These are phyloP conservation scores for Lachnellula cervina DNA, from an alignment of 2,329 filamentous ascomycete species.

Conservation along the genomic window DNA sequence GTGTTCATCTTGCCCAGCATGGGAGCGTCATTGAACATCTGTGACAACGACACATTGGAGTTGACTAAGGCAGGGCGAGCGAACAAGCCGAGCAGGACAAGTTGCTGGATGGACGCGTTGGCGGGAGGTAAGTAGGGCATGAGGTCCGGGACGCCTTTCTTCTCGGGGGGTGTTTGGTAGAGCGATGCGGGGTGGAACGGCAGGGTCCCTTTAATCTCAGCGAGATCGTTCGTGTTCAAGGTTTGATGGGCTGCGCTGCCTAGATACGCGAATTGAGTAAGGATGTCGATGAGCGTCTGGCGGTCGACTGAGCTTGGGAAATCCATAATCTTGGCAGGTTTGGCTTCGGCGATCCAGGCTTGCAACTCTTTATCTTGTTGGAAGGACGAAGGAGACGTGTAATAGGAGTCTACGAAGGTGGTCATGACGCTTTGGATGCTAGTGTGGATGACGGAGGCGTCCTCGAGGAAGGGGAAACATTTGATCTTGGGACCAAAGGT, in stretches of 20 bases:
- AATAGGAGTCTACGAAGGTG: slow-evolving; percentile 42
- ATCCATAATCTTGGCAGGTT: slow-evolving; percentile 35
- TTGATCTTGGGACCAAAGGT: slow-evolving; percentile 34
- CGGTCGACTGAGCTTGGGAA: slow-evolving; percentile 33
- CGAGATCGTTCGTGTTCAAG: slow-evolving; percentile 37
- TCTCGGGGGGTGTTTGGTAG: slow-evolving; percentile 35
- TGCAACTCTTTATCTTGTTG: slow-evolving; percentile 38
- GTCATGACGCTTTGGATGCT: slow-evolving; percentile 37
- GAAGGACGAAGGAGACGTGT: slow-evolving; percentile 32
- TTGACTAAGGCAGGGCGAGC: slow-evolving; percentile 36
- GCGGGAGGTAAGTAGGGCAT: slow-evolving; percentile 34
- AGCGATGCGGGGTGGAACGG: slow-evolving; percentile 41
- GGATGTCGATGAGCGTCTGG: slow-evolving; percentile 35
- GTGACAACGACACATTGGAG: slow-evolving; percentile 35
- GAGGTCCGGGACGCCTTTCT: slow-evolving; percentile 36
- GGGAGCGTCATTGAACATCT: slow-evolving; percentile 37
- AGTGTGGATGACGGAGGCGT: slow-evolving; percentile 35
- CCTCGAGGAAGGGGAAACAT: slow-evolving; percentile 42
- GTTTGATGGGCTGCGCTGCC: slow-evolving; percentile 37
- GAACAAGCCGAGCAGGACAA: slow-evolving; percentile 37
- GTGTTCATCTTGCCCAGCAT: slow-evolving; percentile 34
- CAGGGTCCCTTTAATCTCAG: slow-evolving; percentile 26
- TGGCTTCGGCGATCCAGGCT: slow-evolving; percentile 40
- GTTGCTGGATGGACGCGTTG: slow-evolving; percentile 33
- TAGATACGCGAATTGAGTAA: slow-evolving; percentile 39